Evolutionary conservation across 2,329 filamentous ascomycete genomes (phyloP).

Genomic region (Pseudogymnoascus pannorum): DNA sequence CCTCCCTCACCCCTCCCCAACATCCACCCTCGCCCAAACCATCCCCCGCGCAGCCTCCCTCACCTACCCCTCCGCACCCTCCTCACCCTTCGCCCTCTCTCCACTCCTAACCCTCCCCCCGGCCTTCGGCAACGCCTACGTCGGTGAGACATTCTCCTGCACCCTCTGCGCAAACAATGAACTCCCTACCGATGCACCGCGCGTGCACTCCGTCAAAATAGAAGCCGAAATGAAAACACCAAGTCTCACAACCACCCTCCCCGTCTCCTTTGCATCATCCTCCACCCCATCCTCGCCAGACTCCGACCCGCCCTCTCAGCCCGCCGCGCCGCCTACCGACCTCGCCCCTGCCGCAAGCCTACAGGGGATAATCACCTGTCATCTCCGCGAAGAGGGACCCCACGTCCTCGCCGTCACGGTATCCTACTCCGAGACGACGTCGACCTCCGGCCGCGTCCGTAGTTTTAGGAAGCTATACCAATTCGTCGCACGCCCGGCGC

Average conservation of each 20-base stretch:
- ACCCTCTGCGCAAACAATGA: slow-evolving; percentile 97
- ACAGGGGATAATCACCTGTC: slow-evolving; percentile 76
- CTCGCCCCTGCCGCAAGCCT: slow-evolving; percentile 59
- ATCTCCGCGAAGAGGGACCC: slow-evolving; percentile 88
- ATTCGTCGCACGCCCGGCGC: slow-evolving; percentile 83
- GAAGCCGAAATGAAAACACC: slow-evolving; percentile 95
- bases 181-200: slow-evolving; percentile 30
- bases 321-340: slow-evolving; percentile 34
- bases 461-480: slow-evolving; percentile 96
- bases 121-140: slow-evolving; percentile 88
- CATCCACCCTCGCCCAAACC: slow-evolving; percentile 34
- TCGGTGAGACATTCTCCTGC: slow-evolving; percentile 91
- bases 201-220: slow-evolving; percentile 63
- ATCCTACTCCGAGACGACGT: slow-evolving; percentile 82
- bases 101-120: slow-evolving; percentile 75
- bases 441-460: slow-evolving; percentile 62
- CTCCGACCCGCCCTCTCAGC: slow-evolving; percentile 12
- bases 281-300: slow-evolving; percentile 5
- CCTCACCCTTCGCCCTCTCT: slow-evolving; percentile 43
- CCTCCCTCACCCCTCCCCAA: slow-evolving; percentile 43
- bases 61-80: slow-evolving; percentile 53
- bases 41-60: slow-evolving; percentile 55
- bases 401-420: slow-evolving; percentile 91
- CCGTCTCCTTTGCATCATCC: slow-evolving; percentile 52
- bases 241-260: slow-evolving; percentile 48